phyloP scores from a whole-genome alignment of 2,329 filamentous ascomycete species.

The Cladobotryum mycophilum region DNA sequence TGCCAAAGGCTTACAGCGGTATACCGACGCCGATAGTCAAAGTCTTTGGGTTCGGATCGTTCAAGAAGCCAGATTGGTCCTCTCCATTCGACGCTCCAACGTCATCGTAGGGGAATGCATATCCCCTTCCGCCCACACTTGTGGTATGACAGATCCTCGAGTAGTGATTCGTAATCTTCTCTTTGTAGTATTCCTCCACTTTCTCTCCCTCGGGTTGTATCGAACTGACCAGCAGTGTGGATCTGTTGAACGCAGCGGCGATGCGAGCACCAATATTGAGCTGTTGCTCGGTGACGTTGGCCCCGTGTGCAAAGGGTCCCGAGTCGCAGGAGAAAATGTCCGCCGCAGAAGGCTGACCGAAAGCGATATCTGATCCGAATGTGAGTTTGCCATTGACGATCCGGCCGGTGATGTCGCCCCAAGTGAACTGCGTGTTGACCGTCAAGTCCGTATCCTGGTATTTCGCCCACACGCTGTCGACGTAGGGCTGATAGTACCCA shows the following conservation, averaged over 20 bases:
- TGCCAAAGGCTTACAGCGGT: conserved; percentile 13
- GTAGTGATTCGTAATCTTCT: conserved; percentile 58
- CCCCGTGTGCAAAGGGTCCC: conserved; percentile 49
- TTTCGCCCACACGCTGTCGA: conserved; percentile 46
- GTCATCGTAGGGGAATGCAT: conserved; percentile 68
- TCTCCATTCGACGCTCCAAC: conserved; percentile 47
- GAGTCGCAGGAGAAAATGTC: conserved; percentile 49
- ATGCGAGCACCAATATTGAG: conserved; percentile 66
- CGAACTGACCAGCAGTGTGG: conserved; percentile 53
- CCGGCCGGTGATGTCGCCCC: conserved; percentile 42
- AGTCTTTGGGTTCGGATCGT: conserved; percentile 47
- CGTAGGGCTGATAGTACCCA: conserved; percentile 45
- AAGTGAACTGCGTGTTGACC: conserved; percentile 48
- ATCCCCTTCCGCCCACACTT: conserved; percentile 54
- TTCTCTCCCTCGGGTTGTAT: conserved; percentile 47
- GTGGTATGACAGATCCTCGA: conserved; percentile 56
- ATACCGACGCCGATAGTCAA: conserved; percentile 53
- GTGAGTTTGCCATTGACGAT: conserved; percentile 33
- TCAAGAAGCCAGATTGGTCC: conserved; percentile 59
- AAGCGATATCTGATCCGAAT: conserved; percentile 33
- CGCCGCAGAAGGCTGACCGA: conserved; percentile 39
- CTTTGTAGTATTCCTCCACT: conserved; percentile 46
- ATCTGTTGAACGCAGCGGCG: conserved; percentile 68
- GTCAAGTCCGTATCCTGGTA: conserved; percentile 39
- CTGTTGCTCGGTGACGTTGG: conserved; percentile 38